Conservation (phyloP, 306 rosid genomes). For the Cicer yamashitae region DNA sequence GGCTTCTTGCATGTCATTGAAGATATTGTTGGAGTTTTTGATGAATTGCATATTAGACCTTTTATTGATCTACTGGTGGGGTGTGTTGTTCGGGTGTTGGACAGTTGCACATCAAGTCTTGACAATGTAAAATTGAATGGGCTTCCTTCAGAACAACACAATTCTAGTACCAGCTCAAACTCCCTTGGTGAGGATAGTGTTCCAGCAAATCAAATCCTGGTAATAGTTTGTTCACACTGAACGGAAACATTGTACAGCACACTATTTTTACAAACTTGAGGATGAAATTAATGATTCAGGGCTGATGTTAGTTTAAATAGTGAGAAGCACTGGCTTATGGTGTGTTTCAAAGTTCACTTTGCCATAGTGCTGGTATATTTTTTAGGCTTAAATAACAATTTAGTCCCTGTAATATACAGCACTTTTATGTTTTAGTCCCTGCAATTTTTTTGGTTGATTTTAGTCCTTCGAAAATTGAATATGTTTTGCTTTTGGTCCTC, state of each 20-base stretch:
- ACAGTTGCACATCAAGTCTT: constrained; percentile 73
- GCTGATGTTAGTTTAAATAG: constrained; percentile 8
- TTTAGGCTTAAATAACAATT: background rate
- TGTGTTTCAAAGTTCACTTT: constrained; percentile 1
- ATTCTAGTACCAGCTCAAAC: constrained; percentile 33
- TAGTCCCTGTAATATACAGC: background rate
- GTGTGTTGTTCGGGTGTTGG: constrained; percentile 83
- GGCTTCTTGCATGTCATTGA: constrained; percentile 89
- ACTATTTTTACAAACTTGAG: constrained; percentile 13
- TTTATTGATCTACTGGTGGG: constrained; percentile 85
- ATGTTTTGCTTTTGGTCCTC: background rate
- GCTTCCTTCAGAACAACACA: constrained; percentile 48
- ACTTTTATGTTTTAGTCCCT: background rate
- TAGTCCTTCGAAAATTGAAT: background rate
- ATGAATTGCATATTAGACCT: constrained; percentile 74
- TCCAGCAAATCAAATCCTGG: constrained; percentile 51
- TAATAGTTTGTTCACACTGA: constrained; percentile 50
- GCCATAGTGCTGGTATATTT: background rate
- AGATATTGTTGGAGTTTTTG: constrained; percentile 86
- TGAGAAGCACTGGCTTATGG: background rate
- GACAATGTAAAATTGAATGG: constrained; percentile 49
- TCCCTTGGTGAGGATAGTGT: constrained; percentile 45
- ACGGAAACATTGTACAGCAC: constrained; percentile 1
- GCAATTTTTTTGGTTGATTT: background rate
- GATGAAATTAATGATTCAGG: constrained; percentile 10